Percentiles rank a stretch among this genome's conserved stretches.
Evolutionary conservation across 2,329 filamentous ascomycete species (phyloP).

Genomic region (Parafenestella ontariensis): DNA sequence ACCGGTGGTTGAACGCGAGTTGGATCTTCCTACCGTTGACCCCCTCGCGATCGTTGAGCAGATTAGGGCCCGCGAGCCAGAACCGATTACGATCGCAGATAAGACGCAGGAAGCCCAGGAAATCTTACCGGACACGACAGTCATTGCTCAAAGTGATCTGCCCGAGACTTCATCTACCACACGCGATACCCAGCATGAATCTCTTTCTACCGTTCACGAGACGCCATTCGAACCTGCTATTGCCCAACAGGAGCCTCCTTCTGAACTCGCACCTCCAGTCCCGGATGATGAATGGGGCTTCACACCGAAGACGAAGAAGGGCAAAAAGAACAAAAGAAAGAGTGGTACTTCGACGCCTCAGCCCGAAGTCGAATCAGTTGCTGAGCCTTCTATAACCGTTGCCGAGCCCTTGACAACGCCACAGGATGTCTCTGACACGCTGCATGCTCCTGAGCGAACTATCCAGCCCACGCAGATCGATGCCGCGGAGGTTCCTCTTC

Average conservation of each 20-base stretch:
- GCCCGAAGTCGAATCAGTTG: slow-evolving; percentile 1
- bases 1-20: slow-evolving; percentile 7
- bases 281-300: slow-evolving; percentile 7
- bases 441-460: not conserved
- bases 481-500: slow-evolving; percentile 7
- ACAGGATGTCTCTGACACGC: not conserved
- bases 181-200: not conserved
- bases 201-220: not conserved
- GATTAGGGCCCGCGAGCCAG: not conserved
- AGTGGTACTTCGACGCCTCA: slow-evolving; percentile 17
- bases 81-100: not conserved
- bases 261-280: not conserved
- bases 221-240: not conserved
- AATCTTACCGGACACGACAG: not conserved
- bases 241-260: not conserved
- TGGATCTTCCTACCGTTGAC: slow-evolving; percentile 4
- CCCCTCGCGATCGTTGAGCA: not conserved
- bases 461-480: not conserved
- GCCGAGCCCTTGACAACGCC: not conserved
- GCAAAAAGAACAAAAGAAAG: slow-evolving; percentile 29
- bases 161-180: not conserved
- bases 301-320: slow-evolving; percentile 28
- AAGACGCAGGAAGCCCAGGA: not conserved
- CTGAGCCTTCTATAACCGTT: slow-evolving; percentile 1
- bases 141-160: too few species aligned